Percentiles rank a stretch among this genome's conserved stretches.
phyloP scores from a whole-genome alignment of 139 green algal genomes.

The Desmodesmus armatus region DNA sequence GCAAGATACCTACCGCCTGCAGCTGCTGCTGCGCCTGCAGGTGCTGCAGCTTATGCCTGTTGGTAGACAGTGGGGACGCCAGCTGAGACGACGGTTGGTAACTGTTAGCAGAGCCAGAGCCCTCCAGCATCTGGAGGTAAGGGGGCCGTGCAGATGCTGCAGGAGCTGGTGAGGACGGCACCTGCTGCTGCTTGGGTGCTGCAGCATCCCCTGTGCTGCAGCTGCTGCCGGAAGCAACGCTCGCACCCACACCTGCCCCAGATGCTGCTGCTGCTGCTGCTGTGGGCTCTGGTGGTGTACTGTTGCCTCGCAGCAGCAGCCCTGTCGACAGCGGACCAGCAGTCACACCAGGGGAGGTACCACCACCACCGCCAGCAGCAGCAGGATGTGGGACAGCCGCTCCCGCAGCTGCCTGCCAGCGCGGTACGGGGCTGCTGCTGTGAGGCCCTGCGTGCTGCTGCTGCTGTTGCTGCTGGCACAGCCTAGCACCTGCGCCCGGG shows the following conservation, averaged over 20 bases:
- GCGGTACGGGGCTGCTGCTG: background rate
- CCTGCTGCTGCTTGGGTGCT: conserved; percentile 6
- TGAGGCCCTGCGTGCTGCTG: background rate
- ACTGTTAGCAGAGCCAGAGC: background rate
- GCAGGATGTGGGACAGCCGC: too few species aligned
- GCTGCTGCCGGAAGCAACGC: background rate
- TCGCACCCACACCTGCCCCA: background rate
- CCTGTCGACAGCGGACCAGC: background rate
- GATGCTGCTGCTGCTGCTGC: background rate
- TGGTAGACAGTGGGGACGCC: conserved; percentile 11
- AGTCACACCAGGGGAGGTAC: too few species aligned
- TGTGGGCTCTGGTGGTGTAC: background rate
- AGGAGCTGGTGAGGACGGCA: background rate
- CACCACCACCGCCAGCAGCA: background rate
- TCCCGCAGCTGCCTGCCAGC: too few species aligned
- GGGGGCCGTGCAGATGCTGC: background rate
- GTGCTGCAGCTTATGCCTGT: conserved; percentile 23
- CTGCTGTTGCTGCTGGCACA: background rate
- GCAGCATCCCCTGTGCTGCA: background rate
- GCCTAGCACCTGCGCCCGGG: too few species aligned
- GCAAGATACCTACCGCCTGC: background rate
- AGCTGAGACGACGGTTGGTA: conserved; percentile 13
- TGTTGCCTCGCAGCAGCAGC: conserved; percentile 14
- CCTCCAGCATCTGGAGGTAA: conserved; percentile 21
- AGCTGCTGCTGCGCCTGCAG: background rate